These are phyloP conservation scores for Trichosporon faecale DNA, from an alignment of 1,284 basidiomycete species.

Conservation along the genomic window DNA sequence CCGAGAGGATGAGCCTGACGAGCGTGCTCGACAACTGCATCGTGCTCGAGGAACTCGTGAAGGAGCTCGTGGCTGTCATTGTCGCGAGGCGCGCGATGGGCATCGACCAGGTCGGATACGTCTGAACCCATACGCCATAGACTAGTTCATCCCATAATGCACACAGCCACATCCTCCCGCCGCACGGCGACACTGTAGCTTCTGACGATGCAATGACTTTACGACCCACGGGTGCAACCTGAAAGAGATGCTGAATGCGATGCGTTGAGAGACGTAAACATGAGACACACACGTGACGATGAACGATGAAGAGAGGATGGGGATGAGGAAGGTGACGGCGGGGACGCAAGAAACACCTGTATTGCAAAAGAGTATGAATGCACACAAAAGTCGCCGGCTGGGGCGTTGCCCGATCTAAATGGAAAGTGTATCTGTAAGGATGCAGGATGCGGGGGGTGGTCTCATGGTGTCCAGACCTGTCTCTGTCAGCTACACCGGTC, in stretches of 20 bases:
- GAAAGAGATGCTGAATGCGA: background rate
- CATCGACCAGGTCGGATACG: slow-evolving; percentile 61
- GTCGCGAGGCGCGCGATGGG: slow-evolving; percentile 80
- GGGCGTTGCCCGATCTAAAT: background rate
- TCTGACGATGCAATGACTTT: background rate
- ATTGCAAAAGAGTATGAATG: background rate
- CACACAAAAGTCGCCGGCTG: background rate
- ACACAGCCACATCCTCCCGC: background rate
- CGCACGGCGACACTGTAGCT: background rate
- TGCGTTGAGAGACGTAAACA: background rate
- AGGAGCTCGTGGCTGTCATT: slow-evolving; percentile 85
- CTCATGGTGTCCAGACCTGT: slow-evolving; percentile 2
- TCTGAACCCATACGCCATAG: slow-evolving; percentile 16
- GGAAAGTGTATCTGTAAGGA: background rate
- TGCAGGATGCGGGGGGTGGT: background rate
- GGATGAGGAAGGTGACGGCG: background rate
- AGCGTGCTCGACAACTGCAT: slow-evolving; percentile 90
- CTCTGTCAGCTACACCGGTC: background rate
- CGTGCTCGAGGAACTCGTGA: slow-evolving; percentile 90
- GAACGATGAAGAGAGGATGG: too few species aligned
- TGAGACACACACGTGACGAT: background rate
- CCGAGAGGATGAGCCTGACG: slow-evolving; percentile 56
- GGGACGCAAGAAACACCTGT: background rate
- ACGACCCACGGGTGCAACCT: background rate
- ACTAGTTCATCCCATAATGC: background rate